Percentiles rank a stretch among this genome's conserved stretches.
phyloP scores from a whole-genome alignment of 2,329 filamentous ascomycete species.

The Tolypocladium cylindrosporum region DNA sequence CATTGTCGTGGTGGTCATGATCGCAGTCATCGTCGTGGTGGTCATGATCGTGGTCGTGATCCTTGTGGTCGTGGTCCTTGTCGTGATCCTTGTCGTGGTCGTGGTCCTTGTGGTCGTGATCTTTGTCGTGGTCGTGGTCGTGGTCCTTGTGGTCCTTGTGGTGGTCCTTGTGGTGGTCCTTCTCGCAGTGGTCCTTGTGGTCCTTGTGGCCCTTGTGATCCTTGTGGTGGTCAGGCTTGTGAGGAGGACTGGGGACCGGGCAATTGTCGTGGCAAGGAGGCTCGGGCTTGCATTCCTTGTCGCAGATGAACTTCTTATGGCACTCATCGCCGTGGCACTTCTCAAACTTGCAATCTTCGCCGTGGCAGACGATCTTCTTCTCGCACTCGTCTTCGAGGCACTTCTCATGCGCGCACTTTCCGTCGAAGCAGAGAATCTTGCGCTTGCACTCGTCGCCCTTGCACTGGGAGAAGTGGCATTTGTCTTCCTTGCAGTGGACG shows the following conservation, averaged over 20 bases:
- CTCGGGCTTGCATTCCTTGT: slow-evolving; percentile 14
- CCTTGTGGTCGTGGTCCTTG: neutral
- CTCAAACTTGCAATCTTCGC: slow-evolving; percentile 18
- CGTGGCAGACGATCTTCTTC: slow-evolving; percentile 23
- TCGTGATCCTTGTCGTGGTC: neutral
- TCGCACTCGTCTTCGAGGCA: slow-evolving; percentile 18
- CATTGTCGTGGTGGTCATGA: neutral
- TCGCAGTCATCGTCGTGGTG: neutral
- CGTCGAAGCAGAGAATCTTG: slow-evolving; percentile 23
- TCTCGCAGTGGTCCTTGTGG: no score
- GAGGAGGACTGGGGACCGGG: no score
- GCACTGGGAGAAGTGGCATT: slow-evolving; percentile 18
- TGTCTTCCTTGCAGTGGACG: slow-evolving; percentile 15
- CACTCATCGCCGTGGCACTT: slow-evolving; percentile 19
- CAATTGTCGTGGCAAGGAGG: slow-evolving; percentile 8
- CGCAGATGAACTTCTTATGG: slow-evolving; percentile 18
- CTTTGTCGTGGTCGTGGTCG: neutral
- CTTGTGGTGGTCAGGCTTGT: no score
- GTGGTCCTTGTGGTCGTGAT: neutral
- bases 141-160: neutral
- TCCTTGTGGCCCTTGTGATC: no score
- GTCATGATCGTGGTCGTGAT: neutral
- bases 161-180: no score
- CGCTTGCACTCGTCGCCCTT: slow-evolving; percentile 14
- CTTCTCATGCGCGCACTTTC: slow-evolving; percentile 17